Conservation (phyloP, 192 early-diverging fungal species). For the Phlyctochytrium bullatum region DNA sequence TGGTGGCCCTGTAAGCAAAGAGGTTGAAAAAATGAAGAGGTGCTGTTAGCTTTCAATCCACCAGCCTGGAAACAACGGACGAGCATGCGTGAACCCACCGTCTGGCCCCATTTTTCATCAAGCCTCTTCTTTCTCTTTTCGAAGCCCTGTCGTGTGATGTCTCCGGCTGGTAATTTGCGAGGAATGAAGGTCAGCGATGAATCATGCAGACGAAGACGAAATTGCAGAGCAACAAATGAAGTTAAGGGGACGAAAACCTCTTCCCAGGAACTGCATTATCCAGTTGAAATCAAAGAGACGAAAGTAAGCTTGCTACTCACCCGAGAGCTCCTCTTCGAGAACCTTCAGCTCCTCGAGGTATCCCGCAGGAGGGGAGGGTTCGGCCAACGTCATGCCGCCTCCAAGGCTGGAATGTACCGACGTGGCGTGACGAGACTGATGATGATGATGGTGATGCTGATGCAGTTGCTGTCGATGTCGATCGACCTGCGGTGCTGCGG, state of each 20-base stretch:
- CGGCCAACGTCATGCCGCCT: no score
- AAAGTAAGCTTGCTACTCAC: not conserved
- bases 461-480: no score
- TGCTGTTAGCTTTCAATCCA: no score
- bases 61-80: no score
- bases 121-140: slow-evolving; percentile 61
- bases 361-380: not conserved
- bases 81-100: slow-evolving; percentile 27
- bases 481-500: no score
- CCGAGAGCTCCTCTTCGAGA: slow-evolving; percentile 1
- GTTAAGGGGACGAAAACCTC: no score
- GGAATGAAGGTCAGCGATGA: not conserved
- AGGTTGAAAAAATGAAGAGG: not conserved
- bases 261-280: no score
- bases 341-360: not conserved
- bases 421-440: no score
- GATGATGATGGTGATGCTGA: no score
- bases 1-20: not conserved
- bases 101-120: slow-evolving; percentile 28
- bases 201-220: not conserved
- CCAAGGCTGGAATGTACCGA: no score
- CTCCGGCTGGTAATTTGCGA: slow-evolving; percentile 36
- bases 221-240: no score
- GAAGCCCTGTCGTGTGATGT: slow-evolving; percentile 74
- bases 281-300: not conserved